phyloP scores from a whole-genome alignment of 2,329 filamentous ascomycete genomes.

The Colletotrichum sp. region DNA sequence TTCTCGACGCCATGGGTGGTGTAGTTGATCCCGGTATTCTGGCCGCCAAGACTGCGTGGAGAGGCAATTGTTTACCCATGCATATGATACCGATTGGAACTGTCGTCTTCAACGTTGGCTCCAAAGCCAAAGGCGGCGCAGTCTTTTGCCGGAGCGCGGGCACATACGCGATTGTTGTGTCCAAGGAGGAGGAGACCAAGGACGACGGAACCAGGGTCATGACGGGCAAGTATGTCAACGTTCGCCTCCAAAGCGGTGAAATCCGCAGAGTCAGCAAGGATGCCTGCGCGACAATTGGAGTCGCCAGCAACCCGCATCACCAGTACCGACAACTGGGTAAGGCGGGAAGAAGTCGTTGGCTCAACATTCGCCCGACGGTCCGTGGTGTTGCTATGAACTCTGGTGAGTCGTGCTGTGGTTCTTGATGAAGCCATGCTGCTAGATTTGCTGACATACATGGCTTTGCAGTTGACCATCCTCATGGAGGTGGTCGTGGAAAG shows the following conservation, averaged over 20 bases:
- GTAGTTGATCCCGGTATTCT: slow-evolving; percentile 93
- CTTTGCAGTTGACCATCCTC: slow-evolving; percentile 82
- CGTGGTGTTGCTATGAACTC: slow-evolving; percentile 99
- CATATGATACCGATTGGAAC: slow-evolving; percentile 98
- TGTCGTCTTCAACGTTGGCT: slow-evolving; percentile 88
- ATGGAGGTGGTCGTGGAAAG: slow-evolving; percentile 98
- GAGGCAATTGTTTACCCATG: slow-evolving; percentile 93
- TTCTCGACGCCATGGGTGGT: slow-evolving; percentile 92
- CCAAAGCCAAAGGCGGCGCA: slow-evolving; percentile 72
- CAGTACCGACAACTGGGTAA: slow-evolving; percentile 93
- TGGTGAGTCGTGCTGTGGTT: slow-evolving; percentile 55
- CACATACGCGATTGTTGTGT: slow-evolving; percentile 86
- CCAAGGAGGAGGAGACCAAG: slow-evolving; percentile 80
- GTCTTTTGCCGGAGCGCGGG: slow-evolving; percentile 96
- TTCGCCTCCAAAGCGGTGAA: slow-evolving; percentile 91
- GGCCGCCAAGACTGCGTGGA: slow-evolving; percentile 90
- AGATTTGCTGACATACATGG: neutral
- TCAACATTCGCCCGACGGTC: slow-evolving; percentile 93
- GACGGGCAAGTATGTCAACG: slow-evolving; percentile 79
- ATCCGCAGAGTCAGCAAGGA: slow-evolving; percentile 88
- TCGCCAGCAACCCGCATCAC: slow-evolving; percentile 91
- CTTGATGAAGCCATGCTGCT: neutral
- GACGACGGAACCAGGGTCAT: slow-evolving; percentile 65
- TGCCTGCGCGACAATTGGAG: slow-evolving; percentile 92
- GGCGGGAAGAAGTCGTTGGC: slow-evolving; percentile 90